Conservation (phyloP, 257 asterid genomes). For the Solanum piurae region DNA sequence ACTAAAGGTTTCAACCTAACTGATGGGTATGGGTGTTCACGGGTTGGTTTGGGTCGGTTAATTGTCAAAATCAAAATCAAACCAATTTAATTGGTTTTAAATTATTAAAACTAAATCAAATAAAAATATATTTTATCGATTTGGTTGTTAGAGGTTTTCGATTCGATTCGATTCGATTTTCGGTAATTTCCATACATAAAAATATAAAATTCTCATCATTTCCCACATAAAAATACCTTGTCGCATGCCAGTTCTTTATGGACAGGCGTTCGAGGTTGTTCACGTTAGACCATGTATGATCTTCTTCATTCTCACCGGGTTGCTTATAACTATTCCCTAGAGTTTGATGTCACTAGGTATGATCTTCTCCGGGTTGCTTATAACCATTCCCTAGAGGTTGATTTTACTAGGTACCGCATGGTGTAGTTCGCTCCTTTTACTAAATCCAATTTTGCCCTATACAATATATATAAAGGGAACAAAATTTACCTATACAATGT, state of each 20-base stretch:
- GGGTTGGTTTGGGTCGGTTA: background rate
- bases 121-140: too few species aligned
- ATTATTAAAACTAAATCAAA: background rate
- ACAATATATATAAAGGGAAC: background rate
- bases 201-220: background rate
- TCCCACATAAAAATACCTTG: background rate
- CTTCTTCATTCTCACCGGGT: background rate
- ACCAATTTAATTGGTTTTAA: too few species aligned
- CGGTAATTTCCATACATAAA: background rate
- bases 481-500: background rate
- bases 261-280: background rate
- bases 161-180: too few species aligned
- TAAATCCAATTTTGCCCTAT: background rate
- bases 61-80: background rate
- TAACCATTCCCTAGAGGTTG: too few species aligned
- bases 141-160: background rate
- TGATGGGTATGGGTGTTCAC: background rate
- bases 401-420: background rate
- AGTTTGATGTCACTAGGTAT: background rate
- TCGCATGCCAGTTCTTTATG: too few species aligned
- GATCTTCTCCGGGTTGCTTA: too few species aligned
- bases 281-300: background rate
- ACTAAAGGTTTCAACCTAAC: background rate
- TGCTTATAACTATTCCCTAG: background rate
- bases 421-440: background rate